These are phyloP conservation scores for Lathyrus oleraceus DNA, from an alignment of 306 rosid species.

Conservation along the genomic window DNA sequence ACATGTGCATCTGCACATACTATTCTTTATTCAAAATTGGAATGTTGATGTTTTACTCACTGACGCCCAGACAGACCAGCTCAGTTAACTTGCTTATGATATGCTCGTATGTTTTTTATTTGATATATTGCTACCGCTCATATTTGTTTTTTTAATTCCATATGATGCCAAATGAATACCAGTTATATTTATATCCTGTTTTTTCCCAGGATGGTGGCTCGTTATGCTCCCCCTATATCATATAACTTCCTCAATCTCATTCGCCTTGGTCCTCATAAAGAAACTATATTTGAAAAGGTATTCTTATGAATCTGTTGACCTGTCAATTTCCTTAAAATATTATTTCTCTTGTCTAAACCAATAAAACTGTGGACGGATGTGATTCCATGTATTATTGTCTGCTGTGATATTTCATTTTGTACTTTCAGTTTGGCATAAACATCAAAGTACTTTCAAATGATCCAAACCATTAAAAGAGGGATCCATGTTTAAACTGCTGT, in stretches of 20 bases:
- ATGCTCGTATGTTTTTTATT: slow-evolving; percentile 80
- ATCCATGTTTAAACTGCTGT: background rate
- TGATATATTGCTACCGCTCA: background rate
- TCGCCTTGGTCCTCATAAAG: slow-evolving; percentile 50
- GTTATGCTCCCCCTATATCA: slow-evolving; percentile 95
- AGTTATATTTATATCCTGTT: slow-evolving; percentile 31
- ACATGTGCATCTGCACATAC: slow-evolving; percentile 97
- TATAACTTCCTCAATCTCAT: slow-evolving; percentile 94
- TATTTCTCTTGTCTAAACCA: slow-evolving; percentile 14
- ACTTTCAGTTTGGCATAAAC: background rate
- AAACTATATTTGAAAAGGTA: slow-evolving; percentile 85
- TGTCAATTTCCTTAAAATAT: background rate
- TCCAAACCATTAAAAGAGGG: background rate
- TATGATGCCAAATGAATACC: slow-evolving; percentile 22
- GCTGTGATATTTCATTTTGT: slow-evolving; percentile 9
- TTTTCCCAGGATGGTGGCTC: slow-evolving; percentile 86
- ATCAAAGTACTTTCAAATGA: slow-evolving; percentile 17
- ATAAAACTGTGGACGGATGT: slow-evolving; percentile 17
- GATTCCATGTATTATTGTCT: slow-evolving; percentile 22
- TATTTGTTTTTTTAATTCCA: slow-evolving; percentile 19
- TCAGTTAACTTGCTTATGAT: slow-evolving; percentile 98
- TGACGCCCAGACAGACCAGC: slow-evolving; percentile 94
- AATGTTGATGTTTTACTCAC: slow-evolving; percentile 84
- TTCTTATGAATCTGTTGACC: slow-evolving; percentile 25
- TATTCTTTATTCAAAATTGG: slow-evolving; percentile 94